Base-by-base conservation (phyloP, 345 rosid species). In the Zanthoxylum bungeanum region DNA sequence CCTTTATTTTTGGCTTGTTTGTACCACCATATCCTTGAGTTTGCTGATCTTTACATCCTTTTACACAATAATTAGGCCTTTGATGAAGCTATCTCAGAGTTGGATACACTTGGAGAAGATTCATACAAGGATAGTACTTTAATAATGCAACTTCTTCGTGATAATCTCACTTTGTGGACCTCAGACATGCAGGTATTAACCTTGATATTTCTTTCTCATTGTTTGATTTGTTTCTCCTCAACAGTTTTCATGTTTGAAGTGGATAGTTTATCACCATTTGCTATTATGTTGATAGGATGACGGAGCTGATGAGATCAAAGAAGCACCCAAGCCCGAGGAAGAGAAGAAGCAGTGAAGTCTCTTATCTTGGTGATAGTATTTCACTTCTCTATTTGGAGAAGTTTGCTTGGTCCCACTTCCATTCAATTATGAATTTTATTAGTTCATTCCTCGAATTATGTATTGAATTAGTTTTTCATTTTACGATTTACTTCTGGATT, bases 231-330 rank as follows among this genome's bases (percentile, higher is more conserved):
- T 37, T 64, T 25, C 17, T 34, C 67, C 24, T 58, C 2, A 10
- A 42, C 25, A 28, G 34, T 16, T 64, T 10, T 1, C 9, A 2
- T 11, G 31, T 71, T 36, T 60, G 10, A 14, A 28, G 2, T 27
- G 17, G 37, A 44, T 25, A 21, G 34, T 31, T 50, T 27, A 51
- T 74, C 68, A 76, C 28, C 66, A 44, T 58, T 58, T 63, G 37
- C 37, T 74, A 3, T 42, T 10, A 36, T 72, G 49, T 33, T 7
- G 66, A 16, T 58, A 83, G 86, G 86, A 83, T 28, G 84, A 83
- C 8, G 86, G 84, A 28, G 66, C 86, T 1, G 84, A 83, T 31
- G 86, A 83, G 56, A 83, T 83, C 76, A 83, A 83, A 72, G 86
- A 77, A 69, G 83, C 80, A 33, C 42, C 84, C 31, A 83, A 83